A percentile compares a stretch with the other conserved stretches of the same genome.
Evolutionary conservation across 805 yeast species (phyloP).

Genomic region (Suhomyces vadensis): DNA sequence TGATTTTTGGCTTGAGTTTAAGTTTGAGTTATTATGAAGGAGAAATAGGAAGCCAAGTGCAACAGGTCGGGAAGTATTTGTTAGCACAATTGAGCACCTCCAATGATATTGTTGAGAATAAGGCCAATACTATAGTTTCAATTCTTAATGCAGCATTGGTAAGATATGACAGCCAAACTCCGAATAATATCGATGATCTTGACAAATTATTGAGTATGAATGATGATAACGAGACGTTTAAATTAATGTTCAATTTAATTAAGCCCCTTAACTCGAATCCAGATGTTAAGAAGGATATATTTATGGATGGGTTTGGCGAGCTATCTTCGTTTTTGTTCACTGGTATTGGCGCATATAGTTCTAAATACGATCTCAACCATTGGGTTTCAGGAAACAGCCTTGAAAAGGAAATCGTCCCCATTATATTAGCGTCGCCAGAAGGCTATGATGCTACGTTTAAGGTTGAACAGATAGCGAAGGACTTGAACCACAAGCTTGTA

Average conservation of each 20-base stretch:
- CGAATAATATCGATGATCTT: slow-evolving; percentile 5
- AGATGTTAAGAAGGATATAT: slow-evolving; percentile 6
- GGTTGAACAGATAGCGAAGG: slow-evolving; percentile 47
- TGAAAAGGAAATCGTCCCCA: slow-evolving; percentile 26
- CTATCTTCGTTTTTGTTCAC: slow-evolving; percentile 26
- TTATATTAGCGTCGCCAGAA: slow-evolving; percentile 57
- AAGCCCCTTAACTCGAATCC: slow-evolving; percentile 6
- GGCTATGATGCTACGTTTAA: slow-evolving; percentile 68
- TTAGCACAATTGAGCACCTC: background rate
- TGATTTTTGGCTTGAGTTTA: slow-evolving; percentile 45
- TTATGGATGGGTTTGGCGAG: slow-evolving; percentile 18
- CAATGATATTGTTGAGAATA: background rate
- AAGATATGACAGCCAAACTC: slow-evolving; percentile 8
- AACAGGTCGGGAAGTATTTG: slow-evolving; percentile 1
- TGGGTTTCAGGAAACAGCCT: slow-evolving; percentile 22
- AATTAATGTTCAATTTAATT: slow-evolving; percentile 15
- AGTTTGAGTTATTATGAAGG: slow-evolving; percentile 25
- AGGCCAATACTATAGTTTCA: background rate
- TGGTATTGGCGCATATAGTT: slow-evolving; percentile 29
- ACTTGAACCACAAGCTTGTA: slow-evolving; percentile 25
- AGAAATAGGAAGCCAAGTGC: slow-evolving; percentile 26
- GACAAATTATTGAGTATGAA: slow-evolving; percentile 12
- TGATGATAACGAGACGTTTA: slow-evolving; percentile 20
- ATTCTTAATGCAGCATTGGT: slow-evolving; percentile 12
- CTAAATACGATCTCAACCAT: slow-evolving; percentile 33